These are phyloP conservation scores for Protea cynaroides DNA, from an alignment of 164 flowering plant species.

Conservation along the genomic window DNA sequence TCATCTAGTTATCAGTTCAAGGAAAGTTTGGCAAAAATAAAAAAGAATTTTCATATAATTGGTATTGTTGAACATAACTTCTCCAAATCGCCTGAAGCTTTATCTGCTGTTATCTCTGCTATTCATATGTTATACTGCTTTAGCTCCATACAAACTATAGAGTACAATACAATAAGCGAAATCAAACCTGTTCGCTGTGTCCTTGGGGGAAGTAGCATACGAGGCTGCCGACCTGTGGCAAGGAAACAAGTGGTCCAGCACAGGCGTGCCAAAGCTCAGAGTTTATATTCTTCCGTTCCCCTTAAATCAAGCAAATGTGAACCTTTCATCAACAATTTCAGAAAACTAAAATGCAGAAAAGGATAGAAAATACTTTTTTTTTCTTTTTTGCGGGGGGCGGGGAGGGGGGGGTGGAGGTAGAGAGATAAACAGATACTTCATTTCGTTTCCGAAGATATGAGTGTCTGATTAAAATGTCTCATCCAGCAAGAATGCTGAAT, in stretches of 20 bases:
- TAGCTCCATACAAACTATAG: background rate
- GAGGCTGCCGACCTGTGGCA: slow-evolving; percentile 91
- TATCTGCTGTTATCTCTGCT: background rate
- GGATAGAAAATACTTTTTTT: background rate
- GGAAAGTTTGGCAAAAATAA: too few species aligned
- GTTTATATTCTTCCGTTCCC: slow-evolving; percentile 51
- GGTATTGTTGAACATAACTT: background rate
- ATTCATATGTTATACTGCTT: too few species aligned
- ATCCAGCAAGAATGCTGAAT: too few species aligned
- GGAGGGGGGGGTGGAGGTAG: too few species aligned
- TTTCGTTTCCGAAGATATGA: too few species aligned
- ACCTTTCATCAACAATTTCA: background rate
- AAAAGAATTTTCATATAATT: too few species aligned
- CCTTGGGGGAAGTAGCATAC: slow-evolving; percentile 99
- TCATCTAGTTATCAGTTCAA: background rate
- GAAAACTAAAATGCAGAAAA: background rate
- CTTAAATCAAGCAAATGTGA: slow-evolving; percentile 26
- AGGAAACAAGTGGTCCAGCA: slow-evolving; percentile 90
- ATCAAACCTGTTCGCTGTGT: slow-evolving; percentile 94
- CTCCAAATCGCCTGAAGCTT: background rate
- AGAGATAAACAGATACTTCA: too few species aligned
- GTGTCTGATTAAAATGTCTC: too few species aligned
- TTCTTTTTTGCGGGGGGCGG: too few species aligned
- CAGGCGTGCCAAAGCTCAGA: slow-evolving; percentile 99
- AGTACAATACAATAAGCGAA: background rate